These are phyloP conservation scores for Gynandropsis gynandra DNA, from an alignment of 345 rosid species.

Conservation along the genomic window DNA sequence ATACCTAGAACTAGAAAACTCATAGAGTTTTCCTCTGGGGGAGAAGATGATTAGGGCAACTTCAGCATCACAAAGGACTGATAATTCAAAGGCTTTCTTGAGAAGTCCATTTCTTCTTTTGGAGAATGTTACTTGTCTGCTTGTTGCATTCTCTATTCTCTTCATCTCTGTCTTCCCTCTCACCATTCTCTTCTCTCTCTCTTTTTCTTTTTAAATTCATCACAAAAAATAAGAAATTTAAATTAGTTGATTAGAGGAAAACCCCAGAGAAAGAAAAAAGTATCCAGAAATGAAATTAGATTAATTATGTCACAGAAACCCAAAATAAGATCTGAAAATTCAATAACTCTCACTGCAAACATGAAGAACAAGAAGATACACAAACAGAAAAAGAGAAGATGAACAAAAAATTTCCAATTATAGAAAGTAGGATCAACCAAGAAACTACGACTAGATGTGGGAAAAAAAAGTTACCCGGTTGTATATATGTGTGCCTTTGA, in stretches of 20 bases:
- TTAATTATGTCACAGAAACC: neutral
- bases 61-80: constrained; percentile 83
- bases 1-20: constrained; percentile 64
- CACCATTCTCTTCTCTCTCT: constrained; percentile 38
- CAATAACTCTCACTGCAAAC: neutral
- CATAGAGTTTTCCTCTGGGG: constrained; percentile 64
- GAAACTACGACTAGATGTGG: constrained; percentile 18
- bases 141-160: constrained; percentile 78
- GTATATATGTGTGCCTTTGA: constrained; percentile 13
- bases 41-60: constrained; percentile 80
- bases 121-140: constrained; percentile 86
- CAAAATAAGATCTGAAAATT: neutral
- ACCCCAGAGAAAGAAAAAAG: neutral
- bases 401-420: constrained; percentile 24
- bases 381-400: neutral
- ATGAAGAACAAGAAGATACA: neutral
- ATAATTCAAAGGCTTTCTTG: constrained; percentile 74
- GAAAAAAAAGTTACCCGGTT: constrained; percentile 25
- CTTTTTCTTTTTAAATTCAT: neutral
- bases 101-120: constrained; percentile 74
- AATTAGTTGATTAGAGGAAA: too few species aligned
- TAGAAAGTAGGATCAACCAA: constrained; percentile 25
- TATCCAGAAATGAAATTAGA: neutral
- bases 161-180: constrained; percentile 85
- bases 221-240: neutral